Evolutionary conservation across 495 filamentous ascomycete genomes (phyloP).

Genomic region (Chaetomidium leptoderma): DNA sequence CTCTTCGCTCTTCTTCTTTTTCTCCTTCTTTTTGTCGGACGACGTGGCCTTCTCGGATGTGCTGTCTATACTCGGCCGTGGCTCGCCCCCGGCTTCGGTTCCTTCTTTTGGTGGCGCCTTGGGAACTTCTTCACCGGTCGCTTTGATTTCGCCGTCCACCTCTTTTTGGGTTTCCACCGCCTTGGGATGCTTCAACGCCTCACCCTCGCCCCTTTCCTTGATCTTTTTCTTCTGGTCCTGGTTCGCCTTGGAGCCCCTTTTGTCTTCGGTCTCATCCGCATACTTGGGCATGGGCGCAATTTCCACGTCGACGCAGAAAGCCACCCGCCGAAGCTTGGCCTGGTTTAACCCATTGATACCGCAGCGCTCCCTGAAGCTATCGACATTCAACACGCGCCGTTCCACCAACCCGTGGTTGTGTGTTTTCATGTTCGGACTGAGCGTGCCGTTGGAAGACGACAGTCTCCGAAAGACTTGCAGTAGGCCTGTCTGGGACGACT

Average conservation of each 20-base stretch:
- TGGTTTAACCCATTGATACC: constrained; percentile 73
- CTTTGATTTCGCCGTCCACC: constrained; percentile 36
- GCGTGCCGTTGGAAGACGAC: constrained; percentile 60
- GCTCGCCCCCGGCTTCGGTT: constrained; percentile 25
- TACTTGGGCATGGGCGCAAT: constrained; percentile 67
- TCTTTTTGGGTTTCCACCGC: constrained; percentile 54
- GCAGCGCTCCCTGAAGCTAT: constrained; percentile 72
- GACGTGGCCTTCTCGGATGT: constrained; percentile 16
- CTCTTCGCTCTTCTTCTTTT: constrained; percentile 86
- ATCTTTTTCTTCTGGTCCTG: constrained; percentile 61
- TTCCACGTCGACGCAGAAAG: constrained; percentile 96
- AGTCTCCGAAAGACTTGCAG: constrained; percentile 77
- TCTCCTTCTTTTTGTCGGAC: constrained; percentile 66
- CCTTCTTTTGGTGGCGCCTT: constrained; percentile 33
- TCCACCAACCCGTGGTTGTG: constrained; percentile 60
- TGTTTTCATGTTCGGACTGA: constrained; percentile 33
- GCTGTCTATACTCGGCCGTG: constrained; percentile 28
- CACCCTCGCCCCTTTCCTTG: constrained; percentile 65
- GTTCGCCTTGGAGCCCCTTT: constrained; percentile 42
- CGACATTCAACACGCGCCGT: constrained; percentile 79
- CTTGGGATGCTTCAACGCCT: constrained; percentile 61
- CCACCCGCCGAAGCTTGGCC: constrained; percentile 76
- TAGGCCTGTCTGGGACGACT: constrained; percentile 63
- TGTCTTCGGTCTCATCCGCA: constrained; percentile 35
- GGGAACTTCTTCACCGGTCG: constrained; percentile 40